These are phyloP conservation scores for Zangia roseola DNA, from an alignment of 768 basidiomycete genomes.

Conservation along the genomic window DNA sequence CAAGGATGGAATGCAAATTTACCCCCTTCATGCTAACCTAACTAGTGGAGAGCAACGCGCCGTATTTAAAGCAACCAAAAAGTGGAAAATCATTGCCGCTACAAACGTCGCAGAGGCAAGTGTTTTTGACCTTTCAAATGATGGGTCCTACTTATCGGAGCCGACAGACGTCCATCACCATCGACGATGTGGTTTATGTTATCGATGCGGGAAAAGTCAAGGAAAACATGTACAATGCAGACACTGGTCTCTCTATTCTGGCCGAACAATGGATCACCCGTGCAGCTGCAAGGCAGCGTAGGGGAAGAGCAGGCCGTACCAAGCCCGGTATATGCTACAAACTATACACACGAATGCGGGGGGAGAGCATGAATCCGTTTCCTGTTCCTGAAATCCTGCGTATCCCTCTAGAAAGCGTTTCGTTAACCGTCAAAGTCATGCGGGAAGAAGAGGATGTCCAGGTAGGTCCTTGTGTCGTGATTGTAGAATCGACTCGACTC, in stretches of 20 bases:
- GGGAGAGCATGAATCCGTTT: conserved; percentile 65
- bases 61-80: conserved; percentile 63
- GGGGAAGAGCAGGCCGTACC: conserved; percentile 90
- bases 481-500: not conserved
- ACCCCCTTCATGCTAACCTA: conserved; percentile 89
- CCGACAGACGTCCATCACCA: conserved; percentile 80
- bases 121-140: not conserved
- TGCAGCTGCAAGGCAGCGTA: conserved; percentile 79
- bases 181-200: conserved; percentile 85
- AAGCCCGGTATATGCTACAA: conserved; percentile 84
- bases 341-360: conserved; percentile 75
- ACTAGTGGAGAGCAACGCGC: conserved; percentile 78
- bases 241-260: conserved; percentile 70
- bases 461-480: conserved; percentile 36
- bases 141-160: not conserved
- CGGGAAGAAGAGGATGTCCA: conserved; percentile 76
- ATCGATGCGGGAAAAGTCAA: conserved; percentile 85
- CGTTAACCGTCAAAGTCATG: conserved; percentile 79
- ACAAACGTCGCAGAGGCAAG: conserved; percentile 90
- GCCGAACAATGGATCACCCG: conserved; percentile 75
- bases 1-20: conserved; percentile 43
- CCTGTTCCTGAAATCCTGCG: conserved; percentile 87
- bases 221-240: conserved; percentile 71
- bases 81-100: conserved; percentile 83
- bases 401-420: conserved; percentile 80